These are phyloP conservation scores for Shiraia bambusicola DNA, from an alignment of 2,329 filamentous ascomycete species.

Conservation along the genomic window DNA sequence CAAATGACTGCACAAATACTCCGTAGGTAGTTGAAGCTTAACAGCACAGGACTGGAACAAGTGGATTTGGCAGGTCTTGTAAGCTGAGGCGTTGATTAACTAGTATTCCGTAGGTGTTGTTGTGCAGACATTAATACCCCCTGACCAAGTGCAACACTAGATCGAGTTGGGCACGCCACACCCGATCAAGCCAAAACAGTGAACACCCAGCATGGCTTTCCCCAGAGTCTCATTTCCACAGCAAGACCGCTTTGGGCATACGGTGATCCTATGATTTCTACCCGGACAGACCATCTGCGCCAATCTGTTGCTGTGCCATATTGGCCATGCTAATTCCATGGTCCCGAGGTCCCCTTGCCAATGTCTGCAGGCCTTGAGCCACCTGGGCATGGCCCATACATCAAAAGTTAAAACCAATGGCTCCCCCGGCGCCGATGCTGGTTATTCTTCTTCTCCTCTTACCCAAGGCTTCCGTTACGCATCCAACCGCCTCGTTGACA, in stretches of 20 bases:
- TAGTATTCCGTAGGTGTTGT: too few relatives aligned
- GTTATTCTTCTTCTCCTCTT: constrained; percentile 22
- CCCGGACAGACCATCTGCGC: constrained; percentile 21
- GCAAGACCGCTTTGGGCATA: constrained; percentile 21
- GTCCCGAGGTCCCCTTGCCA: constrained; percentile 41
- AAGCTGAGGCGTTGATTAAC: constrained; percentile 2
- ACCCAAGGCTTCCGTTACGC: constrained; percentile 39
- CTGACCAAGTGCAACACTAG: constrained; percentile 6
- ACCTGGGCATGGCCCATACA: constrained; percentile 21
- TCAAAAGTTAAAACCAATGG: constrained; percentile 42
- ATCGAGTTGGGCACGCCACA: constrained; percentile 5
- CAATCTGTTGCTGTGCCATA: constrained; percentile 29
- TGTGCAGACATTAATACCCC: constrained; percentile 13
- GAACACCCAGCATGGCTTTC: constrained; percentile 10
- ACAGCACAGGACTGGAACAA: too few relatives aligned
- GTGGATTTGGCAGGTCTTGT: too few relatives aligned
- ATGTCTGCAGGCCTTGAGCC: constrained; percentile 19
- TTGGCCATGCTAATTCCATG: constrained; percentile 29
- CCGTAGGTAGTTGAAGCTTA: too few relatives aligned
- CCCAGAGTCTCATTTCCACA: constrained; percentile 37
- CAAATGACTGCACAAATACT: too few relatives aligned
- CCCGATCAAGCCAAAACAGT: constrained; percentile 1
- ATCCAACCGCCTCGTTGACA: constrained; percentile 36
- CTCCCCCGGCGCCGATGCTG: constrained; percentile 19
- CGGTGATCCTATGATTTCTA: constrained; percentile 28